phyloP scores from a whole-genome alignment of 2,329 filamentous ascomycete species.

The Kalaharituber pfeilii region DNA sequence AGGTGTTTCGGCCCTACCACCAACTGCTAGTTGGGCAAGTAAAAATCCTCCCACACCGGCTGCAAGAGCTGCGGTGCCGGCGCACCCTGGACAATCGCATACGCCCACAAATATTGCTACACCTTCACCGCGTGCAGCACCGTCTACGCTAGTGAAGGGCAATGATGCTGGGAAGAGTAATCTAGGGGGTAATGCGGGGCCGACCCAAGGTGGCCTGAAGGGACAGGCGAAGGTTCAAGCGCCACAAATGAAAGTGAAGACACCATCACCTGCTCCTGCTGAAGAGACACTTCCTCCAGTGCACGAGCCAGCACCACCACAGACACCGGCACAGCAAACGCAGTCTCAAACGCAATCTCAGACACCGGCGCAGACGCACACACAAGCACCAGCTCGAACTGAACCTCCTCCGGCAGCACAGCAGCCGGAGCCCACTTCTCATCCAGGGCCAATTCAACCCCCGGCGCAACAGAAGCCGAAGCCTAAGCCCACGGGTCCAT shows the following conservation, averaged over 20 bases:
- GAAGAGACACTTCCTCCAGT: too few relatives aligned
- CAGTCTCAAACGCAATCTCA: conserved; percentile 8
- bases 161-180: conserved; percentile 7
- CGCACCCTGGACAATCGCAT: conserved; percentile 8
- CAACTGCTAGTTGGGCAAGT: conserved; percentile 82
- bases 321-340: conserved; percentile 5
- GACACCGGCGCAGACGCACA: conserved; percentile 6
- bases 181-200: background rate
- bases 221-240: background rate
- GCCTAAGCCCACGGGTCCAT: background rate
- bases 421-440: conserved; percentile 4
- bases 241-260: background rate
- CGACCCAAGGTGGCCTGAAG: background rate
- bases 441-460: conserved; percentile 9
- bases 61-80: conserved; percentile 51
- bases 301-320: conserved; percentile 2
- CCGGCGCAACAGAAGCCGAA: background rate
- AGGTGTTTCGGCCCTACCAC: conserved; percentile 83
- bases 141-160: conserved; percentile 1
- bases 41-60: conserved; percentile 47
- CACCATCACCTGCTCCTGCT: background rate
- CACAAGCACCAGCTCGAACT: conserved; percentile 5
- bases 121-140: conserved; percentile 15
- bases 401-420: conserved; percentile 4
- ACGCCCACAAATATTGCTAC: conserved; percentile 25